Percentiles rank a stretch among this genome's conserved stretches.
Evolutionary conservation across 1,284 basidiomycete species (phyloP).

Genomic region (Fomitiporia mediterranea): DNA sequence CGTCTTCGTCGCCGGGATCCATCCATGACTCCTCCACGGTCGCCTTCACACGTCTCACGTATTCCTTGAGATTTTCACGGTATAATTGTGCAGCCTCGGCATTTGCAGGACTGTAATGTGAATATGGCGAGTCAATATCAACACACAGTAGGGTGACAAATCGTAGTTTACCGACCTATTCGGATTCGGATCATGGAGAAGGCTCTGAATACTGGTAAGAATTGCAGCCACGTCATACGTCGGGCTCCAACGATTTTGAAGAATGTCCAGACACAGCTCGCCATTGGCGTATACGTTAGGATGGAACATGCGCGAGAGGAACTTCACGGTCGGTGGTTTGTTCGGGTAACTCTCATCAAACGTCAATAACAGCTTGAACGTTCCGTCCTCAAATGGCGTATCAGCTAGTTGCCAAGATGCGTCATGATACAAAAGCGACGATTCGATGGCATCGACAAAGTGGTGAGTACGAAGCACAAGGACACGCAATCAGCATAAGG

Average conservation of each 20-base stretch:
- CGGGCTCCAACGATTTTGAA: slow-evolving; percentile 97
- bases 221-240: slow-evolving; percentile 99
- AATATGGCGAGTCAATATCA: not conserved
- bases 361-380: slow-evolving; percentile 92
- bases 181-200: slow-evolving; percentile 96
- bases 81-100: slow-evolving; percentile 96
- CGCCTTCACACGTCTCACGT: slow-evolving; percentile 86
- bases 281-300: slow-evolving; percentile 99
- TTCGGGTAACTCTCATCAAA: slow-evolving; percentile 99
- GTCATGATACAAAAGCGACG: slow-evolving; percentile 4
- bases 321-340: slow-evolving; percentile 96
- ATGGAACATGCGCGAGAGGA: slow-evolving; percentile 97
- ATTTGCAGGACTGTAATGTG: slow-evolving; percentile 77
- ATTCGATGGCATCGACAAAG: slow-evolving; percentile 19
- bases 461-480: slow-evolving; percentile 1
- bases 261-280: slow-evolving; percentile 95
- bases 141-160: not conserved
- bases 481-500: not conserved
- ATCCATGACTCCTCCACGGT: slow-evolving; percentile 91
- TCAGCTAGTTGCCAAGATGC: slow-evolving; percentile 57
- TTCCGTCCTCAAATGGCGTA: slow-evolving; percentile 98
- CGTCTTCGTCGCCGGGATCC: slow-evolving; percentile 69
- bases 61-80: slow-evolving; percentile 98
- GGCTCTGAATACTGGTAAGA: slow-evolving; percentile 90
- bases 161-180: slow-evolving; percentile 50